Evolutionary conservation across 2,329 filamentous ascomycete genomes (phyloP).

Genomic region (Exophiala sp.): DNA sequence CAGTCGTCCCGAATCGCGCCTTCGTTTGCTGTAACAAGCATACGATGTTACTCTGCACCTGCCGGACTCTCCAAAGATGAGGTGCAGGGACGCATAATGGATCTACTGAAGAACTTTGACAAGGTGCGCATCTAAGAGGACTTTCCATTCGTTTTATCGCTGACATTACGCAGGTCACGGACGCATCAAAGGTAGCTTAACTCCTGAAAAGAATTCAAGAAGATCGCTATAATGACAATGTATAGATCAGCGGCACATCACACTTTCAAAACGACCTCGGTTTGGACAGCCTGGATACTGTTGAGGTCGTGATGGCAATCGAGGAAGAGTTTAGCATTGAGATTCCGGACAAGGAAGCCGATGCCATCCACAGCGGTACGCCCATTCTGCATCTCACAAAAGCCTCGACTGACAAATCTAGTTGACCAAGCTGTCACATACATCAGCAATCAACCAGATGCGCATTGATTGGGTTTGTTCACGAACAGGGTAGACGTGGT

Average conservation of each 20-base stretch:
- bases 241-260: conserved; percentile 73
- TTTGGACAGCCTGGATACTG: conserved; percentile 94
- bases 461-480: conserved; percentile 18
- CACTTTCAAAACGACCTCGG: conserved; percentile 98
- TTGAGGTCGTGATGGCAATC: conserved; percentile 99
- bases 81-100: conserved; percentile 87
- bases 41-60: conserved; percentile 82
- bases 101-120: conserved; percentile 92
- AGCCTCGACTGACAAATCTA: conserved; percentile 41
- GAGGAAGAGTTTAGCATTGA: conserved; percentile 96
- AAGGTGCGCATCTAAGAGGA: conserved; percentile 61
- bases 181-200: conserved; percentile 53
- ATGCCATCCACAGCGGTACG: conserved; percentile 89
- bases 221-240: conserved; percentile 29
- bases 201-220: neutral
- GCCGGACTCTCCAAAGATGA: conserved; percentile 75
- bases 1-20: conserved; percentile 60
- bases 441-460: conserved; percentile 88
- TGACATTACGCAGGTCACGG: conserved; percentile 39
- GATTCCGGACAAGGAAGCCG: conserved; percentile 96
- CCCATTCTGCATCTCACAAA: conserved; percentile 21
- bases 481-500: conserved; percentile 13
- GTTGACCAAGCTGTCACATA: conserved; percentile 94
- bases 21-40: conserved; percentile 62
- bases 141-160: conserved; percentile 7